Percentiles rank a stretch among this genome's conserved stretches.
These are phyloP conservation scores for Aphanomyces astaci DNA, from an alignment of 352 stramenopile species.

Conservation along the genomic window DNA sequence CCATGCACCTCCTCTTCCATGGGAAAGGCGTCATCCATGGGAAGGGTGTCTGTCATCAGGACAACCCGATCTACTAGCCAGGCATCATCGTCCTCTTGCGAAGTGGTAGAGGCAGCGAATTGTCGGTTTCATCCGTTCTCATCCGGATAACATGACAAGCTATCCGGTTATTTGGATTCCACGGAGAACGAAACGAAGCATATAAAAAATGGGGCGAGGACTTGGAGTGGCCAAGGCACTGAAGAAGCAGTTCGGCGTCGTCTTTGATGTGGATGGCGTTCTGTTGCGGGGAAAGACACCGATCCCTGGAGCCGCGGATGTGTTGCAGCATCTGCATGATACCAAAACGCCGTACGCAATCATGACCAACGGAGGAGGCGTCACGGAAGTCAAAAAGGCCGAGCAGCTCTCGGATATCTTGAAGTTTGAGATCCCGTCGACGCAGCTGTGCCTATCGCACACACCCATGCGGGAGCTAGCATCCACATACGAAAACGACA, in stretches of 20 bases:
- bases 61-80: no score
- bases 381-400: constrained; percentile 68
- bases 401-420: constrained; percentile 60
- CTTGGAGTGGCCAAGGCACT: neutral
- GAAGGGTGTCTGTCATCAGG: no score
- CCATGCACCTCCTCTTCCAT: no score
- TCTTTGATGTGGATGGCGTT: constrained; percentile 80
- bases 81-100: no score
- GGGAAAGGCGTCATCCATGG: no score
- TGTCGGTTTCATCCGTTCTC: neutral
- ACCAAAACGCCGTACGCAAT: constrained; percentile 65
- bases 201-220: neutral
- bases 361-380: constrained; percentile 83
- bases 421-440: constrained; percentile 39
- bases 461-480: constrained; percentile 70
- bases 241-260: constrained; percentile 46
- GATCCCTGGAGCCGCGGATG: constrained; percentile 55
- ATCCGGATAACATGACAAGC: no score
- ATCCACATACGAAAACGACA: constrained; percentile 53
- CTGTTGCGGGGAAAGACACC: constrained; percentile 63
- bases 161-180: no score
- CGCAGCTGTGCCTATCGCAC: constrained; percentile 68
- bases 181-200: neutral
- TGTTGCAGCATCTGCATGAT: constrained; percentile 55
- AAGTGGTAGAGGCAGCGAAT: no score